phyloP scores from a whole-genome alignment of 2,329 filamentous ascomycete genomes.

The Lecanosticta acicola region DNA sequence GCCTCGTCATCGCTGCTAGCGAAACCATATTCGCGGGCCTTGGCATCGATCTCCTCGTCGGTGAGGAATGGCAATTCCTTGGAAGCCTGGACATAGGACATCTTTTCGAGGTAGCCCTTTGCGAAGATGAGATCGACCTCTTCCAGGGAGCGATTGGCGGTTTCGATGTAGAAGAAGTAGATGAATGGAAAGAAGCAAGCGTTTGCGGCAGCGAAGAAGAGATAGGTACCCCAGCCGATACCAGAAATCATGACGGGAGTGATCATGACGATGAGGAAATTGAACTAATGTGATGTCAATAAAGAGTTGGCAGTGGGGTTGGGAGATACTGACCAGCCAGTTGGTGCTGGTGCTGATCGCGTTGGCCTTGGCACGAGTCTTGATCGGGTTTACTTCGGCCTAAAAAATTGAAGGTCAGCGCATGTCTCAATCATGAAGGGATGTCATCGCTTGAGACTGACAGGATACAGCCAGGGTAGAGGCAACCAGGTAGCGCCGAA shows the following conservation, averaged over 20 bases:
- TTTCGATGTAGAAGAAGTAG: constrained; percentile 34
- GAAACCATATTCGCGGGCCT: constrained; percentile 33
- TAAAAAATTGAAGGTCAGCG: too few relatives aligned
- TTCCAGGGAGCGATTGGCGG: constrained; percentile 30
- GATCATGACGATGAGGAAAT: constrained; percentile 36
- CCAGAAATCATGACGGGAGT: constrained; percentile 16
- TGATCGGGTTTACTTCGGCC: constrained; percentile 47
- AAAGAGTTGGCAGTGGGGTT: constrained; percentile 34
- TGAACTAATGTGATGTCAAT: constrained; percentile 32
- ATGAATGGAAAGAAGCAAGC: constrained; percentile 18
- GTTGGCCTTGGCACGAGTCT: constrained; percentile 52
- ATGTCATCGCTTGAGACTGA: too few relatives aligned
- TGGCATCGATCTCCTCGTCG: constrained; percentile 30
- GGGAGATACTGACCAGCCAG: constrained; percentile 39
- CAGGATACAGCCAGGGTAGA: constrained; percentile 31
- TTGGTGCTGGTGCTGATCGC: constrained; percentile 34
- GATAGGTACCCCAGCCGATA: constrained; percentile 26
- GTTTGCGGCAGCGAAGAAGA: constrained; percentile 21
- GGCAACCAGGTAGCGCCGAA: constrained; percentile 53
- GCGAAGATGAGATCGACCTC: constrained; percentile 33
- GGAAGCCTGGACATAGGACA: constrained; percentile 33
- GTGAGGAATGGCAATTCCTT: constrained; percentile 32
- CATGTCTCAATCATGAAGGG: too few relatives aligned
- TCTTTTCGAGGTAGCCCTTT: constrained; percentile 29
- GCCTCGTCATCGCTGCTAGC: background rate